phyloP scores from a whole-genome alignment of 2,329 filamentous ascomycete genomes.

The Furcasterigmium furcatum region DNA sequence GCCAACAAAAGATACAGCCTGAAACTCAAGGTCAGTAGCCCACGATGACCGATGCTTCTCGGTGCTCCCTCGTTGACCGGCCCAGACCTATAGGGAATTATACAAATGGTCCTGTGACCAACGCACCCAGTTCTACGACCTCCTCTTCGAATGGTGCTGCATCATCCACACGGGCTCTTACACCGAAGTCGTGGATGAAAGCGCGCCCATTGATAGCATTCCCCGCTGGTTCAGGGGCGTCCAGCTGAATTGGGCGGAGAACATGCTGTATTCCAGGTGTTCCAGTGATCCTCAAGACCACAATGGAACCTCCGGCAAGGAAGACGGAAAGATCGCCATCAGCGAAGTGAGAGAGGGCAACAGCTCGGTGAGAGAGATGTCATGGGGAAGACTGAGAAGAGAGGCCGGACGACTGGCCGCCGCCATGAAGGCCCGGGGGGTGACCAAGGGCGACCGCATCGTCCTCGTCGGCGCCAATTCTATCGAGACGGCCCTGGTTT shows the following conservation, averaged over 20 bases:
- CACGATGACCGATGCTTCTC: background rate
- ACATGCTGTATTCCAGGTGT: conserved; percentile 62
- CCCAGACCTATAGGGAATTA: conserved; percentile 64
- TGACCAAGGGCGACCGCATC: conserved; percentile 69
- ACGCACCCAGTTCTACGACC: conserved; percentile 62
- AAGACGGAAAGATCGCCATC: conserved; percentile 66
- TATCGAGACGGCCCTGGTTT: conserved; percentile 69
- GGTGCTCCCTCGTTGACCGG: conserved; percentile 6
- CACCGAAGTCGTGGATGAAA: conserved; percentile 63
- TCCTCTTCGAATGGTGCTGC: conserved; percentile 56
- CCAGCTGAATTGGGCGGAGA: conserved; percentile 75
- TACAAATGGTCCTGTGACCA: conserved; percentile 65
- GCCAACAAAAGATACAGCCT: conserved; percentile 57
- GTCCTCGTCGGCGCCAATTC: conserved; percentile 74
- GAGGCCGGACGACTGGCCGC: conserved; percentile 58
- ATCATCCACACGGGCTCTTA: conserved; percentile 63
- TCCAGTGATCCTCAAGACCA: conserved; percentile 35
- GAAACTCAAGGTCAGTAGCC: conserved; percentile 49
- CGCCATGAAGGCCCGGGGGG: conserved; percentile 64
- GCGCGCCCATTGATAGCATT: conserved; percentile 64
- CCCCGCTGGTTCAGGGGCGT: conserved; percentile 78
- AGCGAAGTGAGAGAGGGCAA: conserved; percentile 72
- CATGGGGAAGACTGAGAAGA: conserved; percentile 63
- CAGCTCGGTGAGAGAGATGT: conserved; percentile 51
- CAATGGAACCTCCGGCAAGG: conserved; percentile 58